phyloP scores from a whole-genome alignment of 805 yeast genomes.

The Kodamaea hsintzibuensis region DNA sequence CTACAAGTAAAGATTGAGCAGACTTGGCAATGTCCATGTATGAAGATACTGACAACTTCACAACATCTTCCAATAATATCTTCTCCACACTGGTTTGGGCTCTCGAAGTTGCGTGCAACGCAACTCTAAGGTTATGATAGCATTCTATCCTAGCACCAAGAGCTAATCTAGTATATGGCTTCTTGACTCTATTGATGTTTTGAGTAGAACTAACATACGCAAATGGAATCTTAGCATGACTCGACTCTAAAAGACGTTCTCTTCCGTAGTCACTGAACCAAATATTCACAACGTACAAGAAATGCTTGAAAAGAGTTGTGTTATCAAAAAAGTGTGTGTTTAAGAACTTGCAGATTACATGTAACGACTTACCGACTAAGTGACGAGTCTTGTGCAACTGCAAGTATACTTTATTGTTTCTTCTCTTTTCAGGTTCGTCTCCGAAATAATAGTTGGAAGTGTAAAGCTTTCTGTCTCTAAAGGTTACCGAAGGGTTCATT shows the following conservation, averaged over 20 bases:
- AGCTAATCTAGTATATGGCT: constrained; percentile 75
- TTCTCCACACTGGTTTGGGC: constrained; percentile 67
- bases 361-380: constrained; percentile 63
- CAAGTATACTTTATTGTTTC: constrained; percentile 30
- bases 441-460: constrained; percentile 61
- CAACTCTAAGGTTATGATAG: constrained; percentile 73
- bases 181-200: constrained; percentile 59
- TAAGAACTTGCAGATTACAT: constrained; percentile 52
- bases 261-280: constrained; percentile 84
- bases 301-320: constrained; percentile 58
- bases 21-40: constrained; percentile 68
- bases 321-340: constrained; percentile 57
- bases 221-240: constrained; percentile 57
- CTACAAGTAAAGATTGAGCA: constrained; percentile 67
- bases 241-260: constrained; percentile 60
- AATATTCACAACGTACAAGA: constrained; percentile 63
- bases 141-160: constrained; percentile 73
- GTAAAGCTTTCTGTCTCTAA: constrained; percentile 62
- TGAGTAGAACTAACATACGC: constrained; percentile 59
- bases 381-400: constrained; percentile 62
- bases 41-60: constrained; percentile 62
- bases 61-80: constrained; percentile 62
- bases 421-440: constrained; percentile 46
- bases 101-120: constrained; percentile 71
- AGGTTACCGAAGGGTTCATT: constrained; percentile 55